Base-by-base conservation (phyloP, 2,329 filamentous ascomycete genomes). In the Fusarium sp. region DNA sequence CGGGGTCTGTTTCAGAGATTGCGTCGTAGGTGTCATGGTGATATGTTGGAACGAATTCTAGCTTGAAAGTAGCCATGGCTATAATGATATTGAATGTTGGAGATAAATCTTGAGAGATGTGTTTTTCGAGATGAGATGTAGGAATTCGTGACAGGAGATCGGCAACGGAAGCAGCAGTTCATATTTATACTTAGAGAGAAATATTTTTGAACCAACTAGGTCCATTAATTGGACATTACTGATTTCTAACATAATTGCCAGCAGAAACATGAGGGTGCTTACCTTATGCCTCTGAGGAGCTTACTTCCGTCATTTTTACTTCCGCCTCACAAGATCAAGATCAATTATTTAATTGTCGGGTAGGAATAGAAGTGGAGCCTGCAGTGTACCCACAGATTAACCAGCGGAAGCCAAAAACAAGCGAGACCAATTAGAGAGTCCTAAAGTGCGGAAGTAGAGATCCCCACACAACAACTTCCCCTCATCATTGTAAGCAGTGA, bases 1-100 rank as follows among this genome's bases (percentile, higher is more conserved):
- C 44, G 1, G 56, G 56, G 3, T 62, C 45, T 4, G 2, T 45
- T 28, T 63, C 61, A n/a, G 45, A 60, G 13, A 64, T 64, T 1
- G 17, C 9, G 2, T 59, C 22, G 12, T 64, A 64, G 8, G 61
- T 41, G 3, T 44, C 18, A 26, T 64, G 44, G 13, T 41, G 61
- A 33, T 41, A 39, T 12, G 56, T 64, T 10, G 56, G 61, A n/a
- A 64, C 61, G 7, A 64, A 64, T 3, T 49, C 31, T 11, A 42
- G 7, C 20, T 42, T 55, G 36, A 55, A 48, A n/a, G 22, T 22
- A 36, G 31, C 28, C 38, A 57, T 28, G 13, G 20, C 24, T 38
- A 22, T 13, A 7, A 13, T 13, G 24, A 17, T 28, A 26, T 26
- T 28, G 18, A 13, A 18, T 39, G 7, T 13, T 39, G 9, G 17